These are phyloP conservation scores for Cercospora citrullina DNA, from an alignment of 2,329 filamentous ascomycete genomes.

Conservation along the genomic window DNA sequence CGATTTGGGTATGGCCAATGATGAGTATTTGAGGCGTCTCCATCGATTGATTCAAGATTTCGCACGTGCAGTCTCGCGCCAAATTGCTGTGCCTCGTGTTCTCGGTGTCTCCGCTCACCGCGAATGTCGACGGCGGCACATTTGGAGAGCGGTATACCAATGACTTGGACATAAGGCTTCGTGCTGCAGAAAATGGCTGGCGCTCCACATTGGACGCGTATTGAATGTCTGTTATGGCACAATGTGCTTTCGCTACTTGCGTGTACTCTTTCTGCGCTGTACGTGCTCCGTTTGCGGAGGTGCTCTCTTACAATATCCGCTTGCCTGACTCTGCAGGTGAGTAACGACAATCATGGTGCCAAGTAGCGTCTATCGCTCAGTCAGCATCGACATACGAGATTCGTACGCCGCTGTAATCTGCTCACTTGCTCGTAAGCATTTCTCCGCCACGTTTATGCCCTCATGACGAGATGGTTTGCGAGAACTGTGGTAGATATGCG, in stretches of 20 bases:
- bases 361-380: background rate
- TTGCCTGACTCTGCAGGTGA: background rate
- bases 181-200: background rate
- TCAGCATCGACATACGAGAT: background rate
- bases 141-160: background rate
- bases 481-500: background rate
- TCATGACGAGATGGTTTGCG: background rate
- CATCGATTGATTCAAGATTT: conserved; percentile 1
- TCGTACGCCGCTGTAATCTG: background rate
- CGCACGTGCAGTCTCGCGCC: background rate
- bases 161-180: background rate
- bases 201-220: background rate
- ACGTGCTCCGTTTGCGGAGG: background rate
- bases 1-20: background rate
- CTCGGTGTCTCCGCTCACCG: conserved; percentile 1
- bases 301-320: background rate
- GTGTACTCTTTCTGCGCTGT: background rate
- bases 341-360: background rate
- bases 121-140: background rate
- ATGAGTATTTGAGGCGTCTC: background rate
- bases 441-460: background rate
- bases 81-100: background rate
- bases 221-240: background rate
- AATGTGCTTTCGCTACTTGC: background rate
- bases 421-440: background rate